Evolutionary conservation across 495 filamentous ascomycete genomes (phyloP).

Genomic region (Daldinia grandis): DNA sequence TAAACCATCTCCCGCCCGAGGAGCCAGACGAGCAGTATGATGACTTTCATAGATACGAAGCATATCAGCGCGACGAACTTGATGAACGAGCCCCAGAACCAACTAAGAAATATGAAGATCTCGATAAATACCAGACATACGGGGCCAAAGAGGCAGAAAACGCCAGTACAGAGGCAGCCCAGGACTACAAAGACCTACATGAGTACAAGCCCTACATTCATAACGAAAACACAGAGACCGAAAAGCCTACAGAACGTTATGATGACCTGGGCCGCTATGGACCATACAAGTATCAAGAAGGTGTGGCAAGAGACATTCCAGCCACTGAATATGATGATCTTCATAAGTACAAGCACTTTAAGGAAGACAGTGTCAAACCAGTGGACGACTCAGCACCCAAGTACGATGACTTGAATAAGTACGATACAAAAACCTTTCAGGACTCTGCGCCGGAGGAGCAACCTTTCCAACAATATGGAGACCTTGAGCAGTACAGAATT

Average conservation of each 20-base stretch:
- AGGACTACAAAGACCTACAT: slow-evolving; percentile 25
- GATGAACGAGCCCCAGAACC: slow-evolving; percentile 16
- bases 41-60: slow-evolving; percentile 41
- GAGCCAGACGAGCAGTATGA: slow-evolving; percentile 35
- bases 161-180: slow-evolving; percentile 5
- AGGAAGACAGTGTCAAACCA: slow-evolving; percentile 23
- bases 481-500: slow-evolving; percentile 44
- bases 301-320: slow-evolving; percentile 41
- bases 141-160: slow-evolving; percentile 38
- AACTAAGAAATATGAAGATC: slow-evolving; percentile 38
- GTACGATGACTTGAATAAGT: slow-evolving; percentile 47
- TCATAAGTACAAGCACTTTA: slow-evolving; percentile 37
- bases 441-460: slow-evolving; percentile 43
- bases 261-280: slow-evolving; percentile 46
- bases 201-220: slow-evolving; percentile 42
- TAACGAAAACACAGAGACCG: slow-evolving; percentile 22
- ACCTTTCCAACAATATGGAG: slow-evolving; percentile 42
- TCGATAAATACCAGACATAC: slow-evolving; percentile 39
- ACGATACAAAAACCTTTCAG: slow-evolving; percentile 44
- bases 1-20: slow-evolving; percentile 44
- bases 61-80: slow-evolving; percentile 10
- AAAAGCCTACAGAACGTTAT: slow-evolving; percentile 20
- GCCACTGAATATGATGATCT: slow-evolving; percentile 41
- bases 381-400: slow-evolving; percentile 29
- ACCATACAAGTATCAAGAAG: slow-evolving; percentile 47